Percentiles rank a stretch among this genome's conserved stretches.
These are phyloP conservation scores for Xerocomus brunneocitrinus DNA, from an alignment of 768 basidiomycete genomes.

Conservation along the genomic window DNA sequence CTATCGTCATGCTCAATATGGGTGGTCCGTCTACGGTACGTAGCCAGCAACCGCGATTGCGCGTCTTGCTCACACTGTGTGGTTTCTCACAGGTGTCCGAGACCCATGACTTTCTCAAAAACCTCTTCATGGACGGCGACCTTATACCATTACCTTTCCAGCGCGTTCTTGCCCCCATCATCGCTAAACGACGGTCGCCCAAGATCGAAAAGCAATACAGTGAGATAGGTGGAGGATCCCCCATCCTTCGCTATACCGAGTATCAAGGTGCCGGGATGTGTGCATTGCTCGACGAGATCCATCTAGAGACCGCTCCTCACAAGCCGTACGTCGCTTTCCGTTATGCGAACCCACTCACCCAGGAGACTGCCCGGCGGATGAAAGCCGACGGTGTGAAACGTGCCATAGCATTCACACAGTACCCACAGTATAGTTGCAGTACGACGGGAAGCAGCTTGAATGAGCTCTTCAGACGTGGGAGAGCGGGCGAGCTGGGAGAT, in stretches of 20 bases:
- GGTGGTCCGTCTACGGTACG: conserved; percentile 90
- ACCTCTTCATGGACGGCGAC: conserved; percentile 88
- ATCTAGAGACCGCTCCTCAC: conserved; percentile 89
- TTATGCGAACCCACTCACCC: conserved; percentile 85
- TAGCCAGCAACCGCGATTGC: conserved; percentile 4
- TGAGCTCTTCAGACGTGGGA: conserved; percentile 72
- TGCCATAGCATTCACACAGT: conserved; percentile 95
- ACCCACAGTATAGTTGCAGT: conserved; percentile 97
- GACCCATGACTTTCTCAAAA: conserved; percentile 88
- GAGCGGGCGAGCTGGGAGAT: conserved; percentile 54
- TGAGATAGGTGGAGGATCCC: conserved; percentile 95
- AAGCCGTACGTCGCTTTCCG: conserved; percentile 96
- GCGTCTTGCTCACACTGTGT: conserved; percentile 2
- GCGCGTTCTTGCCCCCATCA: conserved; percentile 76
- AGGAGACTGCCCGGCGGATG: conserved; percentile 78
- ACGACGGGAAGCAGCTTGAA: conserved; percentile 98
- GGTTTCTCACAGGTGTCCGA: conserved; percentile 64
- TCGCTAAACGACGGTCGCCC: conserved; percentile 86
- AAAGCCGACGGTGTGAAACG: conserved; percentile 85
- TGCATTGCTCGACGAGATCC: conserved; percentile 87
- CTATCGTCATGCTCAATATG: conserved; percentile 98
- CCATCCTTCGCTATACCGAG: conserved; percentile 87
- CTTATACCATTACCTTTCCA: conserved; percentile 96
- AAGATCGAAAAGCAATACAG: conserved; percentile 92
- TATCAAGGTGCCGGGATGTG: conserved; percentile 90